Base-by-base conservation (phyloP, 768 basidiomycete genomes). In the Boletus subcaerulescens region DNA sequence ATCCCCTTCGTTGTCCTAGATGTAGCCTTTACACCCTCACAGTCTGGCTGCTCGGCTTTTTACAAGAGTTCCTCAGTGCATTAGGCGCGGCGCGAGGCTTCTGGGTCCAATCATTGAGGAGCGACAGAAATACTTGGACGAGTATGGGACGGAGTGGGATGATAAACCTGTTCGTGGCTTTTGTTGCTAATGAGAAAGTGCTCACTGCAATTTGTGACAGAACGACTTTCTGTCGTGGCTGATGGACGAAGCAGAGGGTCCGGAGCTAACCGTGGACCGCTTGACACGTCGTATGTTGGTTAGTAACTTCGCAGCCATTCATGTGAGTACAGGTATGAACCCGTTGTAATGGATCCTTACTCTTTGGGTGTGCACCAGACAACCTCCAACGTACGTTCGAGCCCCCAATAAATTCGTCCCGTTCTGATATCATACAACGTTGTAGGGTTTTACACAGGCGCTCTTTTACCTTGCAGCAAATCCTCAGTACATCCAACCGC, bases 181-280 rank as follows among this genome's bases (percentile, higher is more conserved):
- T 44, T 2, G 14, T 9, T 31, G 7, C 4, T 20, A 3, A 13
- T 13, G 4, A 4, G 9, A 29, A 7, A 3, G 17, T 3, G 2
- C 24, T 57, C 20, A 48, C 38, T 7, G 11, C 4, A 0, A 20
- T 11, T 26, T 13, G 15, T 40, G 5, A 24, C 38, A 74, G 73
- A 65, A 68, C 17, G 74, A 76, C 45, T 43, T 74, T 42, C 39
- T 76, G 7, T 59, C 60, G 3, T 75, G 75, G 73, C 26, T 73
- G 32, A 62, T 75, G 29, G 66, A 71, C 5, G 63, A 55, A 5
- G 70, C 62, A 5, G n/a, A 56, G 1, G 59, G 61, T 29, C 40
- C 55, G 9, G 59, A 72, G 24, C 12, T 50, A 24, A 48, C 66
- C 0, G 35, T 50, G 11, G 32, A 58, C 38, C 15, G 69, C 65